Percentiles rank a stretch among this genome's conserved stretches.
These are phyloP conservation scores for Pythium sp. DNA, from an alignment of 352 stramenopile genomes.

Conservation along the genomic window DNA sequence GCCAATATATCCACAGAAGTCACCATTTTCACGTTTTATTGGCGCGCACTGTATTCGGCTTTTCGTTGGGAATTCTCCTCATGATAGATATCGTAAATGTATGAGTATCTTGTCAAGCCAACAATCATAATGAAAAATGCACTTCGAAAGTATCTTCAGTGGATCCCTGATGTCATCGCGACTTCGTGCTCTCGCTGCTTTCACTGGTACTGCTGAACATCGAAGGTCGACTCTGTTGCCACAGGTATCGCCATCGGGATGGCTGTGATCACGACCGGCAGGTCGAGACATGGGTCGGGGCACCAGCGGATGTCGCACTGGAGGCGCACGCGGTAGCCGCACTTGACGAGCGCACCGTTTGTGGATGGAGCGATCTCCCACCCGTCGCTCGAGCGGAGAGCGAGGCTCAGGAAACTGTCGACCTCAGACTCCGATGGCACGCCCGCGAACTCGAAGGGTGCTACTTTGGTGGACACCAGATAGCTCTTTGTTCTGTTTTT, in stretches of 20 bases:
- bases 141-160: background rate
- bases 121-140: background rate
- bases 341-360: slow-evolving; percentile 25
- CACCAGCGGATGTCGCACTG: slow-evolving; percentile 42
- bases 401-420: slow-evolving; percentile 20
- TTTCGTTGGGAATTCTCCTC: too few species aligned
- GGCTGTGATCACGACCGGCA: slow-evolving; percentile 21
- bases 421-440: slow-evolving; percentile 16
- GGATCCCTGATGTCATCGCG: slow-evolving; percentile 3
- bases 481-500: slow-evolving; percentile 13
- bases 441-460: slow-evolving; percentile 3
- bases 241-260: background rate
- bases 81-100: too few species aligned
- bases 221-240: background rate
- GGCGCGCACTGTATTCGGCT: too few species aligned
- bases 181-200: slow-evolving; percentile 17
- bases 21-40: too few species aligned
- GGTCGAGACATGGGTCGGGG: slow-evolving; percentile 30
- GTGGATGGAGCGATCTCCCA: slow-evolving; percentile 31
- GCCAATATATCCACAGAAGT: too few species aligned
- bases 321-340: slow-evolving; percentile 32
- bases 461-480: background rate
- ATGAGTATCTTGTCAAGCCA: too few species aligned
- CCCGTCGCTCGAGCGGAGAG: slow-evolving; percentile 6
- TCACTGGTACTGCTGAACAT: background rate